These are phyloP conservation scores for Kickxella alabastrina DNA, from an alignment of 192 early-diverging fungal species.

Conservation along the genomic window DNA sequence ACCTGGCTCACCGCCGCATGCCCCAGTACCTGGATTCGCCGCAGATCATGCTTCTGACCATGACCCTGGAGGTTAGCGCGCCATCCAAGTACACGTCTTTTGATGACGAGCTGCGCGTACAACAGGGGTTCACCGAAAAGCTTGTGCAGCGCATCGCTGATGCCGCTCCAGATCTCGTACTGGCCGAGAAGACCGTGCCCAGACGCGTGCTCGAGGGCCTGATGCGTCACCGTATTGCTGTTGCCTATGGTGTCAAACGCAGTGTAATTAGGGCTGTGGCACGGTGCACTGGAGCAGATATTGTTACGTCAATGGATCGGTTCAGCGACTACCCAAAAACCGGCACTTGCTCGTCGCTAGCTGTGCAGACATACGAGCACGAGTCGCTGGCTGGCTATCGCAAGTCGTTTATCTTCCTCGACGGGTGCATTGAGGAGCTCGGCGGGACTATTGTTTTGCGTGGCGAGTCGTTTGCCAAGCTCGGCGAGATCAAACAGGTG, in stretches of 20 bases:
- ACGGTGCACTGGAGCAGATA: constrained; percentile 76
- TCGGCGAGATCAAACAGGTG: constrained; percentile 78
- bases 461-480: constrained; percentile 64
- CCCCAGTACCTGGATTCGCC: constrained; percentile 61
- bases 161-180: constrained; percentile 71
- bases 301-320: constrained; percentile 81
- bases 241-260: constrained; percentile 81
- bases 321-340: constrained; percentile 66
- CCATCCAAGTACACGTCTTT: constrained; percentile 76
- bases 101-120: constrained; percentile 77
- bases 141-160: constrained; percentile 75
- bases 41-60: constrained; percentile 79
- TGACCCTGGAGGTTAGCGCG: constrained; percentile 80
- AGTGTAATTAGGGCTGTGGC: constrained; percentile 83
- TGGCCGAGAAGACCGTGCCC: constrained; percentile 79
- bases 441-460: constrained; percentile 88
- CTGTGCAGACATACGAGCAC: constrained; percentile 79
- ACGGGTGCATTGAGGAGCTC: constrained; percentile 72
- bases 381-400: constrained; percentile 71
- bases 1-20: constrained; percentile 90
- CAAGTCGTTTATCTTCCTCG: constrained; percentile 86
- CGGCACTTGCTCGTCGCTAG: constrained; percentile 74
- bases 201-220: constrained; percentile 82
- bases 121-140: constrained; percentile 75
- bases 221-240: constrained; percentile 71